Conservation (phyloP, 441 rosid species). For the Erysimum cheiri region DNA sequence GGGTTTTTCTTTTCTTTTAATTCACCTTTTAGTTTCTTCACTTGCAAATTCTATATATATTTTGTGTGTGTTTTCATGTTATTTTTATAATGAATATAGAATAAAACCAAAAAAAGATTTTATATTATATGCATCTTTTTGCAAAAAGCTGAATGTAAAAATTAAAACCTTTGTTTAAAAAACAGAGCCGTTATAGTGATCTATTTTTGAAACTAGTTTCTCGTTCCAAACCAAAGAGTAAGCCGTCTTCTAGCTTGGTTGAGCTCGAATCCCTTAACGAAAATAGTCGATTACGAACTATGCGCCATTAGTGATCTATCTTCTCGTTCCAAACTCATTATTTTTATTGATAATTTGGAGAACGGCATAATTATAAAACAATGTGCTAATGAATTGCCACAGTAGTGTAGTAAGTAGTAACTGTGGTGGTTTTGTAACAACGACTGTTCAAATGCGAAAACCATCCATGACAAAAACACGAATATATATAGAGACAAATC, state of each 20-base stretch:
- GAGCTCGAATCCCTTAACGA: no score
- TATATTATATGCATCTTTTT: no score
- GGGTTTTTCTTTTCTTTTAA: neutral
- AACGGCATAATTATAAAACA: conserved; percentile 18
- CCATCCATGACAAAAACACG: conserved; percentile 9
- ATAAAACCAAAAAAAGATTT: no score
- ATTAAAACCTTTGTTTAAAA: no score
- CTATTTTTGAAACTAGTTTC: no score
- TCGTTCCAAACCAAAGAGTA: neutral
- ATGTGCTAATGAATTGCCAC: conserved; percentile 23
- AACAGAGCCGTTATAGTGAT: no score
- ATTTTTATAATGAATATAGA: neutral
- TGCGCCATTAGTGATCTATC: no score
- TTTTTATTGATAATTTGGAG: neutral
- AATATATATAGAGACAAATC: conserved; percentile 20
- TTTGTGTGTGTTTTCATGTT: neutral
- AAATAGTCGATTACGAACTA: no score
- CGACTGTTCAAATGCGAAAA: conserved; percentile 26
- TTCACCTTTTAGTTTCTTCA: neutral
- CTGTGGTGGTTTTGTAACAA: conserved; percentile 24
- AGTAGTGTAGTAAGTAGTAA: conserved; percentile 4
- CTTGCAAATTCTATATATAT: neutral
- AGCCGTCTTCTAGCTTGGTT: no score
- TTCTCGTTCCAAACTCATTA: neutral
- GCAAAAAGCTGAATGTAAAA: no score